Evolutionary conservation across 257 asterid genomes (phyloP), one percentile per base, ranked within the genome.

Genomic region (Solanum dulcamara): DNA sequence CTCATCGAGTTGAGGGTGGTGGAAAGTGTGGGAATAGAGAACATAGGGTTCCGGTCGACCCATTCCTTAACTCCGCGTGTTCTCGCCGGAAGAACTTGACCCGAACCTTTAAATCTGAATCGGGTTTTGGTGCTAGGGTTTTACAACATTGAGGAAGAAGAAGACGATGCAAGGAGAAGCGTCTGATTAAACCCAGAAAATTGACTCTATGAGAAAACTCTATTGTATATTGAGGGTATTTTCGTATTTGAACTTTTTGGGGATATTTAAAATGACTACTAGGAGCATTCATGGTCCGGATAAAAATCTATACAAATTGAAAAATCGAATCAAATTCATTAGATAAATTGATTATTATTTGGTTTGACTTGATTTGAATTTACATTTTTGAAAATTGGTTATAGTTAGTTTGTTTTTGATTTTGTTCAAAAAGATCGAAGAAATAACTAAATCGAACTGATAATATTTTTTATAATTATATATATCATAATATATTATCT

Each of bases 1-100:
- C 88, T 93, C 97, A 83, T 92, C 96, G 71, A 93, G 97, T 50
- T 86, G 84, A 6, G 93, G 92, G 72, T 96, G 99, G 80, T 88
- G 91, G 83, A 96, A 96, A 33, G 98, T 92, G 88, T 95, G 99
- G 40, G 97, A 94, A 85, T 94, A 96, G 90, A 96, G 94, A 86
- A 95, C 98, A 84, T 93, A 91, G 66, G 98, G 97, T 84, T 94
- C 98, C 17, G 98, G 96, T 51, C 98, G 96, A 84, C 97, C 98
- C 98, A 96, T 90, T 30, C 81, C 81, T 80, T 42, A 44, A 22
- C 28, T 10, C 14, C 50, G 30, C 30, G 30, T 70, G 12, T 24
- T 12, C 42, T 40, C 42, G 62, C 40, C 59, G 42, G 83, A 9
- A 46, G 10, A 77, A 46, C 24, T 77, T 77, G 57, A 77, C 62